phyloP scores from a whole-genome alignment of 148 eudicot species.

The Rhododendron mucronatum region DNA sequence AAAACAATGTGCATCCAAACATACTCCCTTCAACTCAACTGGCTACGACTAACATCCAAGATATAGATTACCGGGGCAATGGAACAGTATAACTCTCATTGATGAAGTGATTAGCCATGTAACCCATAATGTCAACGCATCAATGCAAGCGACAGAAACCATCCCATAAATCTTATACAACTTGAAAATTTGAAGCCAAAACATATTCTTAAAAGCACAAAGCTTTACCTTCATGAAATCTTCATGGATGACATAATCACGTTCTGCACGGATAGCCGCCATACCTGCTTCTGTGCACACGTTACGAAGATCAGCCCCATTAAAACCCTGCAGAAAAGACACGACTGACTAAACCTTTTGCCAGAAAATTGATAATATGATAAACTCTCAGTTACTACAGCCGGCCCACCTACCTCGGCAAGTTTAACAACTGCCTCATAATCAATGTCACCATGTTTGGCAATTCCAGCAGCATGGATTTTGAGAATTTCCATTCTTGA shows the following conservation, averaged over 20 bases:
- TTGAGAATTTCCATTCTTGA: constrained; percentile 92
- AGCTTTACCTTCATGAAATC: constrained; percentile 68
- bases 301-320: constrained; percentile 94
- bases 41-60: background rate
- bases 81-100: background rate
- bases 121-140: background rate
- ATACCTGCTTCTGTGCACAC: constrained; percentile 96
- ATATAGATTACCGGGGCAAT: background rate
- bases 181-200: background rate
- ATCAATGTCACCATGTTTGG: constrained; percentile 98
- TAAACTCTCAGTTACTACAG: background rate
- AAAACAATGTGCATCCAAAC: background rate
- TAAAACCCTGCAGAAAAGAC: constrained; percentile 56
- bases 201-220: background rate
- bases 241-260: constrained; percentile 95
- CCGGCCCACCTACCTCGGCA: constrained; percentile 58
- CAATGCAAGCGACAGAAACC: background rate
- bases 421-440: constrained; percentile 97
- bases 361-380: background rate
- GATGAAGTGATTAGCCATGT: background rate
- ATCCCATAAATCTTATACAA: background rate
- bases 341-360: background rate
- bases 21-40: background rate
- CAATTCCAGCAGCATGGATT: constrained; percentile 97
- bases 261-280: constrained; percentile 94